Evolutionary conservation across 257 asterid genomes (phyloP), one percentile per base, ranked within the genome.

Genomic region (Solanum medicagineum): DNA sequence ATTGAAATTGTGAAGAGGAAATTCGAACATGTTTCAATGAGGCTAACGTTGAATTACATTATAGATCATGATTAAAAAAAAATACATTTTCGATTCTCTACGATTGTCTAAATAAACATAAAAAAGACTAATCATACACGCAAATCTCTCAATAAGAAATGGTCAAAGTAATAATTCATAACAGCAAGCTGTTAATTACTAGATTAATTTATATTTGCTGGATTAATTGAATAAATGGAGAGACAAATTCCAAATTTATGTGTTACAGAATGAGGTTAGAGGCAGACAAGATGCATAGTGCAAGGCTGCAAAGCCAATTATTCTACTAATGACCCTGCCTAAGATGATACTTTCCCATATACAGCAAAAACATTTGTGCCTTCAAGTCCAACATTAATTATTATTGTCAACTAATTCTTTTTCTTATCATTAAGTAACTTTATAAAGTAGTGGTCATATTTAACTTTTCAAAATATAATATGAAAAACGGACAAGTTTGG

Each of bases 251-350:
- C 68, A 29, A 86, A 45, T 60, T 60, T 26, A 59, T 81, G 83
- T 85, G 86, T 26, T 81, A 75, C 44, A 81, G 10, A 29, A 59
- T 24, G 29, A 81, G 32, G n/a, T 81, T 86, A 13, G 45, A 44
- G 22, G 83, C 9, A 56, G 69, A 82, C 60, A 71, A 66, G 75
- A 81, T 42, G 85, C 88, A 9, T 22, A 69, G 40, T 13, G 12
- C 44, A 20, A 16, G 42, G 42, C 42, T 4, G 42, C 42, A 36
- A 32, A 36, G 77, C 45, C 24, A 82, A 82, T 36, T 82, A 70
- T 59, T 68, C 20, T 20, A n/a, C 49, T 53, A 53, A 65, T 73
- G 29, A 63, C 88, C 86, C 86, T 82, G 53, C 86, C 80, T 81
- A 59, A 55, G 86, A 56, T 45, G 45, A 69, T 54, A 45, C 83